phyloP scores from a whole-genome alignment of 2,329 filamentous ascomycete species.

The Paraphaeosphaeria minitans region DNA sequence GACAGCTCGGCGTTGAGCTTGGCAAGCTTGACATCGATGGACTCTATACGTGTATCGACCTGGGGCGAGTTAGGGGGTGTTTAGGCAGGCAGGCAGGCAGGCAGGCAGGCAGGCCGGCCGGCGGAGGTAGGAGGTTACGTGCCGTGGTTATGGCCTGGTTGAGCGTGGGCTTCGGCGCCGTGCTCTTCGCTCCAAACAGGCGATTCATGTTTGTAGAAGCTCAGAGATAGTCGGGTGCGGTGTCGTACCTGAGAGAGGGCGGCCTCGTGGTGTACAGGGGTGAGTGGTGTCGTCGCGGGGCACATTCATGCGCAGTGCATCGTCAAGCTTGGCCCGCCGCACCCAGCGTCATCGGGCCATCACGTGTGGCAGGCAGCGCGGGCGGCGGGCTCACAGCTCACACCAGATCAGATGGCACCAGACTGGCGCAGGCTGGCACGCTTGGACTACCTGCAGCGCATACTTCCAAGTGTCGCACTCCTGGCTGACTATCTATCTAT shows the following conservation, averaged over 20 bases:
- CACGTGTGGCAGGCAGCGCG: conserved; percentile 6
- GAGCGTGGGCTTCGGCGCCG: conserved; percentile 87
- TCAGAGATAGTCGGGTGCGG: background rate
- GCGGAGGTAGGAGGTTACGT: conserved; percentile 37
- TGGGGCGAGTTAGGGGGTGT: conserved; percentile 43
- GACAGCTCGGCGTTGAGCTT: conserved; percentile 88
- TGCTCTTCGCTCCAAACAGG: conserved; percentile 87
- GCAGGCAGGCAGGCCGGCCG: no score
- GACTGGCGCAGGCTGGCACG: no score
- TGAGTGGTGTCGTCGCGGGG: background rate
- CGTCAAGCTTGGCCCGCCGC: conserved; percentile 6
- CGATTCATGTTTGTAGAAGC: conserved; percentile 74
- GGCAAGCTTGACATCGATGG: conserved; percentile 92
- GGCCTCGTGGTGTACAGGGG: background rate
- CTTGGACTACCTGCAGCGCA: background rate
- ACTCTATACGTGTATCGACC: conserved; percentile 81
- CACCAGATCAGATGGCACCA: background rate
- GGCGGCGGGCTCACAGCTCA: no score
- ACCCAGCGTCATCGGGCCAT: conserved; percentile 10
- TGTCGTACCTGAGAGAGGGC: background rate
- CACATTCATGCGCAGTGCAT: background rate
- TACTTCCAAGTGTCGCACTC: background rate
- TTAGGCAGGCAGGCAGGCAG: conserved; percentile 8
- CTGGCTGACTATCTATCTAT: no score
- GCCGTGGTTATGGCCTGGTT: conserved; percentile 82